These are phyloP conservation scores for Aspergillus asperescens DNA, from an alignment of 495 filamentous ascomycete species.

Conservation along the genomic window DNA sequence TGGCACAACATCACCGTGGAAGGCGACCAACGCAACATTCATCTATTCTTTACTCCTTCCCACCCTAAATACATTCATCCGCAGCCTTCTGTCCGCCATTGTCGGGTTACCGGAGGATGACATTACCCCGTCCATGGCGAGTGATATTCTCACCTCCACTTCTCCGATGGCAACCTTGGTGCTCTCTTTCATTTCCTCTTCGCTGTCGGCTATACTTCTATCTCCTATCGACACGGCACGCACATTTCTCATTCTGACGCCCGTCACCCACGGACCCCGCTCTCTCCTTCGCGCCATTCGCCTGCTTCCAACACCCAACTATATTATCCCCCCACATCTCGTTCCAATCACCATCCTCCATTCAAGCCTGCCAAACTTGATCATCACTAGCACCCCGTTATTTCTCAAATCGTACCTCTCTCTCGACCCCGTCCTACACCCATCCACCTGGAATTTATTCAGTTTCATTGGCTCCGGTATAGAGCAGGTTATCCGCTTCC, in stretches of 20 bases:
- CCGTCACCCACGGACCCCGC: conserved; percentile 64
- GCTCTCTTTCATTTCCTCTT: conserved; percentile 77
- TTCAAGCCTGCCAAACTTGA: conserved; percentile 71
- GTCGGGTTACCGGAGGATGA: conserved; percentile 78
- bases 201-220: conserved; percentile 70
- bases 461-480: conserved; percentile 68
- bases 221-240: conserved; percentile 85
- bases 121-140: conserved; percentile 46
- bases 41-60: conserved; percentile 79
- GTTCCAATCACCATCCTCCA: conserved; percentile 81
- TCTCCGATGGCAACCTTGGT: conserved; percentile 68
- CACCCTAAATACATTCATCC: conserved; percentile 80
- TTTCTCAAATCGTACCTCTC: conserved; percentile 70
- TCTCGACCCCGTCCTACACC: conserved; percentile 77
- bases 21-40: conserved; percentile 86
- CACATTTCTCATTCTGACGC: conserved; percentile 79
- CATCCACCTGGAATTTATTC: conserved; percentile 68
- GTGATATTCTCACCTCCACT: conserved; percentile 62
- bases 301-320: conserved; percentile 61
- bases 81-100: conserved; percentile 74
- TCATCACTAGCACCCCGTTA: conserved; percentile 74
- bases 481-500: conserved; percentile 81
- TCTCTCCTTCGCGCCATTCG: conserved; percentile 70
- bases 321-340: conserved; percentile 63
- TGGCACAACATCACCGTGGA: conserved; percentile 89